Percentiles rank a stretch among this genome's conserved stretches.
phyloP scores from a whole-genome alignment of 495 filamentous ascomycete genomes.

The Geopyxis carbonaria region DNA sequence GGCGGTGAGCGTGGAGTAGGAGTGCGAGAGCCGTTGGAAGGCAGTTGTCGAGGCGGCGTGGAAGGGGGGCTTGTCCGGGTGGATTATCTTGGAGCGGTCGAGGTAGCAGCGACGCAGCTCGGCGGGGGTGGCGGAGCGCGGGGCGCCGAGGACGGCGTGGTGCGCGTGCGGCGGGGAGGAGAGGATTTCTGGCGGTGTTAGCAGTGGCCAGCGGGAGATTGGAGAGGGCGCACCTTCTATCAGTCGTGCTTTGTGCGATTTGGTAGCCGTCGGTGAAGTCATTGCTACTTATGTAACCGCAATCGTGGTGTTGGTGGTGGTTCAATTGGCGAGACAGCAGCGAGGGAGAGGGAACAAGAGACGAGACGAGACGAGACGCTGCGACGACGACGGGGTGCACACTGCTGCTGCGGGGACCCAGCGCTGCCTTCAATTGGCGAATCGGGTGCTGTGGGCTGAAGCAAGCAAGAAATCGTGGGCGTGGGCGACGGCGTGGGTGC shows the following conservation, averaged over 20 bases:
- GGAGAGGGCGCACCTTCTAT: not conserved
- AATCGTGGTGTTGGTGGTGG: no score
- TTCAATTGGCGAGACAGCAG: no score
- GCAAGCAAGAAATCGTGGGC: no score
- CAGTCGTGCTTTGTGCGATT: not conserved
- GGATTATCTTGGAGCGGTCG: slow-evolving; percentile 30
- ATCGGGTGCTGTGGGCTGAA: no score
- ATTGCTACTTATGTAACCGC: no score
- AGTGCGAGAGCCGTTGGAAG: slow-evolving; percentile 31
- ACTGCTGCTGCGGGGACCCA: no score
- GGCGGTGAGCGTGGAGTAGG: slow-evolving; percentile 30
- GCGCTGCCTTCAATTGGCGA: no score
- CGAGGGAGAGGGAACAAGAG: no score
- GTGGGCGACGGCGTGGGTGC: no score
- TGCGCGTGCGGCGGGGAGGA: slow-evolving; percentile 29
- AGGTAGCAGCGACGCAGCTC: slow-evolving; percentile 31
- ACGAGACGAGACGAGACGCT: no score
- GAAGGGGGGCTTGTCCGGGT: slow-evolving; percentile 29
- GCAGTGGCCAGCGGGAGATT: not conserved
- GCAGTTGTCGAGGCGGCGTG: slow-evolving; percentile 28
- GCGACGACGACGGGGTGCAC: no score
- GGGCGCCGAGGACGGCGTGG: slow-evolving; percentile 29
- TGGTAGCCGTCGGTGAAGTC: no score
- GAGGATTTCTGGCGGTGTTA: slow-evolving; percentile 24
- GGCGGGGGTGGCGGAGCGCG: slow-evolving; percentile 20